Evolutionary conservation across 2,329 filamentous ascomycete species (phyloP).

Genomic region (Cryphonectria nitschkei): DNA sequence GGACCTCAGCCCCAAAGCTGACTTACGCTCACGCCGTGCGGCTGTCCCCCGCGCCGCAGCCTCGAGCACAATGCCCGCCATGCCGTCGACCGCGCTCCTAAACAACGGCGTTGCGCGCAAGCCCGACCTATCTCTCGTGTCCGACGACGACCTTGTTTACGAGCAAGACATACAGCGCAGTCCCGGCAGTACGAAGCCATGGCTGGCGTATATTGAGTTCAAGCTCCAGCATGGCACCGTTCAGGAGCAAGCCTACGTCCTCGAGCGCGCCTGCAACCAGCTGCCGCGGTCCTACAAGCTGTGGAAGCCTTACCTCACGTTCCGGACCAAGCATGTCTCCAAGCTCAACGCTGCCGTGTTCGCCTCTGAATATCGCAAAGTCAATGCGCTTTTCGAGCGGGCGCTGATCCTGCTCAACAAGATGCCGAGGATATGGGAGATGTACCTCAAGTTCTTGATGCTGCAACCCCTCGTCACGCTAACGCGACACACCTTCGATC

Average conservation of each 20-base stretch:
- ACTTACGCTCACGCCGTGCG: constrained; percentile 13
- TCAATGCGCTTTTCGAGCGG: constrained; percentile 92
- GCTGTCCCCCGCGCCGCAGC: constrained; percentile 11
- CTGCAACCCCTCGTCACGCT: constrained; percentile 89
- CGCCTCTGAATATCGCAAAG: constrained; percentile 83
- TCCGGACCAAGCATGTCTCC: constrained; percentile 79
- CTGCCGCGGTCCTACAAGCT: constrained; percentile 96
- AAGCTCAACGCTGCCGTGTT: constrained; percentile 83
- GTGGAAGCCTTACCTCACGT: constrained; percentile 95
- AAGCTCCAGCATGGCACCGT: constrained; percentile 85
- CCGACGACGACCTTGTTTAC: constrained; percentile 90
- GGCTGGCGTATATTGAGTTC: constrained; percentile 91
- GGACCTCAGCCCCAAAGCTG: constrained; percentile 5
- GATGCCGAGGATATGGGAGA: constrained; percentile 98
- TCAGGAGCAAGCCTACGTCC: constrained; percentile 82
- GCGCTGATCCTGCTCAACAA: constrained; percentile 94
- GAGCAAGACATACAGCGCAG: constrained; percentile 94
- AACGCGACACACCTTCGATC: constrained; percentile 87
- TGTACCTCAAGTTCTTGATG: constrained; percentile 86
- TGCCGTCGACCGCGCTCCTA: constrained; percentile 25
- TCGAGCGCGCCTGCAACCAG: constrained; percentile 88
- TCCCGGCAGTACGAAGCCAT: constrained; percentile 84
- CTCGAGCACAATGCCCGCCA: constrained; percentile 26
- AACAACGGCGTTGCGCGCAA: constrained; percentile 29
- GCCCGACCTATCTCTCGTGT: constrained; percentile 30